Evolutionary conservation across 495 filamentous ascomycete genomes (phyloP).

Genomic region (Tuber umbilicatum): DNA sequence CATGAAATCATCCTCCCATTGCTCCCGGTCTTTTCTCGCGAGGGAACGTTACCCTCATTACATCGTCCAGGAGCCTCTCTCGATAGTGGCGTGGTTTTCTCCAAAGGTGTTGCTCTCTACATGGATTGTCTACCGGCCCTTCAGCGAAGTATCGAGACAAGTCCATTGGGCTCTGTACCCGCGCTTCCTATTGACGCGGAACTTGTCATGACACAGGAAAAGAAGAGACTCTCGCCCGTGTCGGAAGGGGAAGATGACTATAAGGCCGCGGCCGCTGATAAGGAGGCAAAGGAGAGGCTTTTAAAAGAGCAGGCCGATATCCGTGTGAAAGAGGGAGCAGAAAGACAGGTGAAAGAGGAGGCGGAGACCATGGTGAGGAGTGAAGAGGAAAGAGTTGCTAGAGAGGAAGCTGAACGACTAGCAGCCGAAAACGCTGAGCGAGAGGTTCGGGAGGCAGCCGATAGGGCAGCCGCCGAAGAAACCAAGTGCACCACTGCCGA

Average conservation of each 20-base stretch:
- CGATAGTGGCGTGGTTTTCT: conserved; percentile 52
- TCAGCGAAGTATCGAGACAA: conserved; percentile 49
- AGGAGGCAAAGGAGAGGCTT: not conserved
- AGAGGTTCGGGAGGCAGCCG: not conserved
- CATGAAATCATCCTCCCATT: conserved; percentile 47
- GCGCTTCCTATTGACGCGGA: not conserved
- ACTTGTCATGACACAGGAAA: not conserved
- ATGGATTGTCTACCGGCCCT: conserved; percentile 52
- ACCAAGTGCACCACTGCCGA: not conserved
- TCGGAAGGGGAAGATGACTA: conserved; percentile 1
- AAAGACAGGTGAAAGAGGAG: conserved; percentile 6
- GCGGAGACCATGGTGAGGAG: conserved; percentile 1
- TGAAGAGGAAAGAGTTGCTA: conserved; percentile 1
- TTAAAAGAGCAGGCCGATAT: not conserved
- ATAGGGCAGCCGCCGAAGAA: not conserved
- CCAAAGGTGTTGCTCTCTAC: conserved; percentile 51
- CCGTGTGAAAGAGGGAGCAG: not conserved
- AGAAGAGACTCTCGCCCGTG: conserved; percentile 23
- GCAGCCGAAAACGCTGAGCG: not conserved
- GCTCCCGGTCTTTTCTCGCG: conserved; percentile 53
- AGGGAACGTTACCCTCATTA: conserved; percentile 43
- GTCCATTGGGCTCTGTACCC: conserved; percentile 27
- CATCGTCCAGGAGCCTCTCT: conserved; percentile 46
- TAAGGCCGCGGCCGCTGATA: not conserved
- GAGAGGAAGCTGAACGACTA: conserved; percentile 10